A percentile compares a stretch with the other conserved stretches of the same genome.
Conservation (phyloP, 2,329 filamentous ascomycete species). For the Neoarthrinium moseri region DNA sequence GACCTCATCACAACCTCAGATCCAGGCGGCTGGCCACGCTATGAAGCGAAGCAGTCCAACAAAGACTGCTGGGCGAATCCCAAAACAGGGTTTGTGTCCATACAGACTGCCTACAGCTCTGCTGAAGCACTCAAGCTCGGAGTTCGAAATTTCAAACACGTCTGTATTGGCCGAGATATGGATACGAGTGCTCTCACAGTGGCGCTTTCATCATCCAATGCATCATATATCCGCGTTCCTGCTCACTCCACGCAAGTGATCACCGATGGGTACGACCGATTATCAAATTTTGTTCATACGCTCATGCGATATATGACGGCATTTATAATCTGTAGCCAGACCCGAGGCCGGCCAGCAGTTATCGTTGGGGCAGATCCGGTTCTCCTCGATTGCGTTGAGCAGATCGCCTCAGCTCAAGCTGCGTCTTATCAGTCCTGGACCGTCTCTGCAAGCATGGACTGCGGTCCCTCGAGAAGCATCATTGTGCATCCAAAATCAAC, state of each 20-base stretch:
- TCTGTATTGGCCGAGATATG: slow-evolving; percentile 32
- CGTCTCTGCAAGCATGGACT: not conserved
- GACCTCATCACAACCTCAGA: slow-evolving; percentile 20
- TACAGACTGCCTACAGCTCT: slow-evolving; percentile 37
- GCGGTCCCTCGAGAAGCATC: not conserved
- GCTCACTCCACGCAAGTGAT: slow-evolving; percentile 15
- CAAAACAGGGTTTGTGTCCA: slow-evolving; percentile 8
- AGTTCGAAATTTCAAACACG: slow-evolving; percentile 14
- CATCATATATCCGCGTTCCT: slow-evolving; percentile 30
- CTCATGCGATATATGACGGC: slow-evolving; percentile 21
- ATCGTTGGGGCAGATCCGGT: slow-evolving; percentile 1
- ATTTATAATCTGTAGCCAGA: not conserved
- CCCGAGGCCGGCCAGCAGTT: not conserved
- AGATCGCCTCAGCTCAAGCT: not conserved
- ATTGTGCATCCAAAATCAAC: slow-evolving; percentile 26
- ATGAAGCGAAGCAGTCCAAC: slow-evolving; percentile 14
- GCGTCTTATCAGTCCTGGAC: not conserved
- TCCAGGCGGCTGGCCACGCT: slow-evolving; percentile 17
- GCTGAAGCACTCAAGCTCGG: slow-evolving; percentile 25
- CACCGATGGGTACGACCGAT: too few relatives aligned
- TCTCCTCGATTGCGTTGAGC: not conserved
- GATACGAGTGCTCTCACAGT: slow-evolving; percentile 22
- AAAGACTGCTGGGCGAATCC: not conserved
- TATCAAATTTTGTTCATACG: slow-evolving; percentile 22
- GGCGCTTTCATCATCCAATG: slow-evolving; percentile 29